phyloP scores from a whole-genome alignment of 345 rosid species.

The Turritis glabra region DNA sequence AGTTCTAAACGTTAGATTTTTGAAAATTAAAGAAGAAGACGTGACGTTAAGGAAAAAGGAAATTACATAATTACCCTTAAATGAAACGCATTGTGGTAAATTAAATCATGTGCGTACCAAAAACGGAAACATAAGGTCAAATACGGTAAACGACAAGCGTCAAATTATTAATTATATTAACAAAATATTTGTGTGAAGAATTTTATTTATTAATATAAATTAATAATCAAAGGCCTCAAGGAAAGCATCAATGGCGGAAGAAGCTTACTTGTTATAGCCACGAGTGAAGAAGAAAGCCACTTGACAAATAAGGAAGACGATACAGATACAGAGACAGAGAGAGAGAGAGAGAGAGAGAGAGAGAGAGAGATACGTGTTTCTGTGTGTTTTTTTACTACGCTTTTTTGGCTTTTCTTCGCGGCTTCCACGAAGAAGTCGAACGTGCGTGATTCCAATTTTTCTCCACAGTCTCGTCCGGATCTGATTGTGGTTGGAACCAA shows the following conservation, averaged over 20 bases:
- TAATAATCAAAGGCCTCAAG: constrained; percentile 8
- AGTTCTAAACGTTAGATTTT: constrained; percentile 1
- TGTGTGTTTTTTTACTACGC: background rate
- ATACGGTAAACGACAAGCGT: constrained; percentile 28
- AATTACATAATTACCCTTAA: background rate
- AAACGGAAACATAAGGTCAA: constrained; percentile 32
- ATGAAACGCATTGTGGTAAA: background rate
- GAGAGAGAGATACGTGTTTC: background rate
- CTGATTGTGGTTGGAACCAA: constrained; percentile 17
- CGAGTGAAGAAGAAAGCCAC: constrained; percentile 25
- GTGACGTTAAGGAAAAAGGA: background rate
- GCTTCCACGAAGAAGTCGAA: constrained; percentile 9
- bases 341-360: too few species aligned
- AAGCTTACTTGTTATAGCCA: constrained; percentile 34
- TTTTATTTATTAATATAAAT: background rate
- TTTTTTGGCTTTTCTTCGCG: constrained; percentile 6
- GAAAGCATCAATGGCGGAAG: constrained; percentile 33
- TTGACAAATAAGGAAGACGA: constrained; percentile 11
- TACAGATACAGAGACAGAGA: too few species aligned
- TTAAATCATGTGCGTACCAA: background rate
- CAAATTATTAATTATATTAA: constrained; percentile 2
- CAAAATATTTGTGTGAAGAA: background rate
- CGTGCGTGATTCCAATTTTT: background rate
- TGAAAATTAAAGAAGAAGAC: background rate
- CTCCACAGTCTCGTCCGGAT: background rate